Evolutionary conservation across 2,329 filamentous ascomycete genomes (phyloP).

Genomic region (Eurotiales sp.): DNA sequence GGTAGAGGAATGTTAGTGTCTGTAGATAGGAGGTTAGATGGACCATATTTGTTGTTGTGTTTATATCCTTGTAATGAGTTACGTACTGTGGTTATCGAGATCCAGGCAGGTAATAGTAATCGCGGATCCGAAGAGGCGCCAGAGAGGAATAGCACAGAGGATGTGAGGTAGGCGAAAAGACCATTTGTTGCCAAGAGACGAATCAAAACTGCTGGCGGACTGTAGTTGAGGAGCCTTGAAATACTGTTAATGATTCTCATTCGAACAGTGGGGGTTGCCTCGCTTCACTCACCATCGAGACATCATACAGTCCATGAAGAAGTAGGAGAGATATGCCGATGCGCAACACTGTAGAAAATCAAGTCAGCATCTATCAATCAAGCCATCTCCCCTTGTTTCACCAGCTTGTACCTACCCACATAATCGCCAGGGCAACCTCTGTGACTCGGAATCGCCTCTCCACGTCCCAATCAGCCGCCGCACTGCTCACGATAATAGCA

Average conservation of each 20-base stretch:
- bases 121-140: slow-evolving; percentile 68
- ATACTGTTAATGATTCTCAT: neutral
- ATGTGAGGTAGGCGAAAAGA: slow-evolving; percentile 71
- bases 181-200: slow-evolving; percentile 72
- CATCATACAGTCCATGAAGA: slow-evolving; percentile 82
- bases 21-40: slow-evolving; percentile 26
- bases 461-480: slow-evolving; percentile 41
- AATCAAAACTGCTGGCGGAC: slow-evolving; percentile 70
- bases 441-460: slow-evolving; percentile 55
- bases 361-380: neutral
- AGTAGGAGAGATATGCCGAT: slow-evolving; percentile 74
- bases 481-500: slow-evolving; percentile 35
- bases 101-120: slow-evolving; percentile 71
- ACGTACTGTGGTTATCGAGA: slow-evolving; percentile 68
- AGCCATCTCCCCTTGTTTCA: neutral
- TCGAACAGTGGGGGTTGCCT: neutral
- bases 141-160: slow-evolving; percentile 65
- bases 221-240: slow-evolving; percentile 75
- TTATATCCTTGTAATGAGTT: neutral
- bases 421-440: slow-evolving; percentile 67
- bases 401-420: slow-evolving; percentile 59
- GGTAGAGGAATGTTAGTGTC: slow-evolving; percentile 71
- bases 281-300: slow-evolving; percentile 62
- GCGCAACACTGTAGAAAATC: slow-evolving; percentile 59
- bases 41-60: too few species aligned